phyloP scores from a whole-genome alignment of 371 early-diverging fungal genomes.

The Enterocytospora artemiae region DNA sequence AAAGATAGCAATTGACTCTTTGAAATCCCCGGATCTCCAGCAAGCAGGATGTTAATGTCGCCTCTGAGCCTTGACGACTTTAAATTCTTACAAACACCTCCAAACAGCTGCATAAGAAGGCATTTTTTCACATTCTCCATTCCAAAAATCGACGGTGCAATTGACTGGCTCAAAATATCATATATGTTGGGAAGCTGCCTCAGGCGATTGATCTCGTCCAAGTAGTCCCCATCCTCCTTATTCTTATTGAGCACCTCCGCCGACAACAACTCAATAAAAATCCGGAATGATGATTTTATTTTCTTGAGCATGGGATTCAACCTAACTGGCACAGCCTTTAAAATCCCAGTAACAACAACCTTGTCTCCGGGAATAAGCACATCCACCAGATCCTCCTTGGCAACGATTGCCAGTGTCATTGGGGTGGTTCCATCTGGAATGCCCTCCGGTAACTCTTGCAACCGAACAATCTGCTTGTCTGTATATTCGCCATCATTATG shows the following conservation, averaged over 20 bases:
- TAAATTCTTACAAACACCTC: conserved; percentile 64
- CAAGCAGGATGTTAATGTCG: conserved; percentile 58
- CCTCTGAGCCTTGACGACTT: conserved; percentile 53
- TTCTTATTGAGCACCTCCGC: conserved; percentile 64
- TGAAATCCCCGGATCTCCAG: conserved; percentile 58
- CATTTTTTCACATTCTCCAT: conserved; percentile 94
- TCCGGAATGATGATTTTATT: conserved; percentile 81
- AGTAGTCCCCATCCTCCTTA: conserved; percentile 1
- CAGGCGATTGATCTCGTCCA: conserved; percentile 28
- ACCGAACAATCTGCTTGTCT: conserved; percentile 82
- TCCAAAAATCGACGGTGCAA: conserved; percentile 92
- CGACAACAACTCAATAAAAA: conserved; percentile 74
- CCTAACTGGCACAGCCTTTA: conserved; percentile 83
- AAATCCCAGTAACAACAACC: conserved; percentile 83
- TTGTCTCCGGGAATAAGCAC: conserved; percentile 87
- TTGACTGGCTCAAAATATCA: conserved; percentile 42
- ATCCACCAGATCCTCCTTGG: conserved; percentile 87
- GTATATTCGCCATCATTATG: conserved; percentile 81
- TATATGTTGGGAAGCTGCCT: conserved; percentile 58
- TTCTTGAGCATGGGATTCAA: conserved; percentile 76
- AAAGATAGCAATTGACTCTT: conserved; percentile 57
- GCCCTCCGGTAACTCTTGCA: conserved; percentile 94
- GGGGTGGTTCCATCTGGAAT: conserved; percentile 98
- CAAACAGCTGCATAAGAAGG: conserved; percentile 85
- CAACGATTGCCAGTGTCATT: conserved; percentile 76